These are phyloP conservation scores for Hypocrella siamensis DNA, from an alignment of 2,329 filamentous ascomycete species.

Conservation along the genomic window DNA sequence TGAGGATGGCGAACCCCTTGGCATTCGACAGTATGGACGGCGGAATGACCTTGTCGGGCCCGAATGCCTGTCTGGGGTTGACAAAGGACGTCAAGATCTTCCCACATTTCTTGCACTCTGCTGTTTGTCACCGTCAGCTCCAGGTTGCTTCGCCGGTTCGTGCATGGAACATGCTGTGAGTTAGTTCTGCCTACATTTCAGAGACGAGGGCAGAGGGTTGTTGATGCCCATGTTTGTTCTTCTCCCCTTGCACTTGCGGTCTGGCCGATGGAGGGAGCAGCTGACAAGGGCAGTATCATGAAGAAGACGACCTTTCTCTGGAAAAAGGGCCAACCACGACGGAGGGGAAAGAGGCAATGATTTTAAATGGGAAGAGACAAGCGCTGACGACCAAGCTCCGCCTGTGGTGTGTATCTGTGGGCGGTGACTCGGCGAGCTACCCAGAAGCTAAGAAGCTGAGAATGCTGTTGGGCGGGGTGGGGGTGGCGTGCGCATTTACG, in stretches of 20 bases:
- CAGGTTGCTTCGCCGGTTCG: no score
- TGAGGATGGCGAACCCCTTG: conserved; percentile 79
- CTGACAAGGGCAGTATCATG: not conserved
- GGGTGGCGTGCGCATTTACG: no score
- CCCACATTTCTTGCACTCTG: conserved; percentile 93
- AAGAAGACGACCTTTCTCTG: no score
- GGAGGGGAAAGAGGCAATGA: no score
- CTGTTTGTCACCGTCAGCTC: conserved; percentile 29
- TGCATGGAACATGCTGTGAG: no score
- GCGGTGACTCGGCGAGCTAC: no score
- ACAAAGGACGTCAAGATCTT: conserved; percentile 93
- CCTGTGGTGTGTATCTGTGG: no score
- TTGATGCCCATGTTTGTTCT: conserved; percentile 40
- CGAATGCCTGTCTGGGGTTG: conserved; percentile 83
- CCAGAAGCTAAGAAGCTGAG: no score
- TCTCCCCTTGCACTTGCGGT: not conserved
- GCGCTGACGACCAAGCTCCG: no score
- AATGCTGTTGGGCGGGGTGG: no score
- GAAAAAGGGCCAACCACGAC: no score
- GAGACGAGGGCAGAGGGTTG: conserved; percentile 50
- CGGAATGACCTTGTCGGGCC: conserved; percentile 94
- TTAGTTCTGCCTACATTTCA: conserved; percentile 45
- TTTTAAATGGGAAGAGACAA: no score
- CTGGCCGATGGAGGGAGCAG: not conserved
- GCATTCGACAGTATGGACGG: conserved; percentile 78